Percentiles rank a stretch among this genome's conserved stretches.
Conservation (phyloP, 768 basidiomycete species). For the Amylocystis lapponica region DNA sequence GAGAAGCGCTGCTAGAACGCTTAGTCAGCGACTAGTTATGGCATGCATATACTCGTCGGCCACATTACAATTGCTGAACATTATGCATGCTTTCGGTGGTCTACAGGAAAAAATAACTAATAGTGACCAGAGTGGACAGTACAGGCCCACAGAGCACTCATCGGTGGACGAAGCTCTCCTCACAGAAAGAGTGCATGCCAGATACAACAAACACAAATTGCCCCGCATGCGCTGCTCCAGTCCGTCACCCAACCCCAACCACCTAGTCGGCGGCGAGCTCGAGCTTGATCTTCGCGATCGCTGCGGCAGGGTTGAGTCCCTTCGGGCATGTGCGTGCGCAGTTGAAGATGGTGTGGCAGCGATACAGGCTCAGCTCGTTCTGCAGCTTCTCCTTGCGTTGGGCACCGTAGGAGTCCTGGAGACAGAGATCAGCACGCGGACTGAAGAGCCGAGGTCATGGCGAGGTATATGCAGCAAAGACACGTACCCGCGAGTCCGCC, state of each 20-base stretch:
- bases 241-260: background rate
- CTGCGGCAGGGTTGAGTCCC: slow-evolving; percentile 88
- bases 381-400: slow-evolving; percentile 89
- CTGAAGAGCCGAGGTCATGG: background rate
- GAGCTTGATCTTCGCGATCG: slow-evolving; percentile 91
- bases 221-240: background rate
- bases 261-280: slow-evolving; percentile 72
- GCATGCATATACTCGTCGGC: too few species aligned
- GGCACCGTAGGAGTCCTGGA: slow-evolving; percentile 67
- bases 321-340: slow-evolving; percentile 98
- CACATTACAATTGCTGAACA: too few species aligned
- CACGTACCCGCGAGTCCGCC: slow-evolving; percentile 83
- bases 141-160: background rate
- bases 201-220: background rate
- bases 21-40: too few species aligned
- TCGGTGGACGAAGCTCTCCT: background rate
- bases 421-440: background rate
- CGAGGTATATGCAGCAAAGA: background rate
- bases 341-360: slow-evolving; percentile 99
- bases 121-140: background rate
- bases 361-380: slow-evolving; percentile 94
- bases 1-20: too few species aligned
- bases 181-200: background rate
- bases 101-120: background rate
- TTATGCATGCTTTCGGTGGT: background rate